A percentile compares a stretch with the other conserved stretches of the same genome.
Evolutionary conservation across 345 rosid genomes (phyloP).

Genomic region (Eucalyptus camaldulensis): DNA sequence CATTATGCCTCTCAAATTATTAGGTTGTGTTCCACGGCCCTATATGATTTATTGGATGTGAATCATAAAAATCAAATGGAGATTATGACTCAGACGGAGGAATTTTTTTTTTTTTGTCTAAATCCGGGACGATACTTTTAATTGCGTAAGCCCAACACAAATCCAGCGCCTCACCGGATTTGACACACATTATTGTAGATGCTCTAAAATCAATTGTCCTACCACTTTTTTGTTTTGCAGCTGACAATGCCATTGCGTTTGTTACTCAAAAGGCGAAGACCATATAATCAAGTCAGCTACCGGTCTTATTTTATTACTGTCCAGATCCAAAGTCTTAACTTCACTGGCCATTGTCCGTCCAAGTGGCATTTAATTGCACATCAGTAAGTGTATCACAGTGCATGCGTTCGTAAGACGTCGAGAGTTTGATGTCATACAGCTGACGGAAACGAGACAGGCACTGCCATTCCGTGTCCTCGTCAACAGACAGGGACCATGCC

Average conservation of each 20-base stretch:
- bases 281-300: not conserved
- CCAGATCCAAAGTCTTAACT: not conserved
- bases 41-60: no score
- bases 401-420: not conserved
- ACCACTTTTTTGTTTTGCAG: no score
- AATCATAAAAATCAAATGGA: no score
- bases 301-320: not conserved
- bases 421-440: not conserved
- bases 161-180: no score
- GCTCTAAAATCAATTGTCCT: not conserved
- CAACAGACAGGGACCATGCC: no score
- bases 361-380: not conserved
- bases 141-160: no score
- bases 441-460: not conserved
- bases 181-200: no score
- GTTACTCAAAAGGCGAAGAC: not conserved
- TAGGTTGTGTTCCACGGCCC: no score
- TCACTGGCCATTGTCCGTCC: not conserved
- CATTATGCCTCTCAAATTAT: no score
- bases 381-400: not conserved
- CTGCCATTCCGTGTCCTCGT: not conserved
- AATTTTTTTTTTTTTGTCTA: no score
- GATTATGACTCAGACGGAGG: no score
- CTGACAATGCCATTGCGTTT: not conserved
- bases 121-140: rapidly evolving